phyloP scores from a whole-genome alignment of 805 yeast species.

The Lipomyces chichibuensis region DNA sequence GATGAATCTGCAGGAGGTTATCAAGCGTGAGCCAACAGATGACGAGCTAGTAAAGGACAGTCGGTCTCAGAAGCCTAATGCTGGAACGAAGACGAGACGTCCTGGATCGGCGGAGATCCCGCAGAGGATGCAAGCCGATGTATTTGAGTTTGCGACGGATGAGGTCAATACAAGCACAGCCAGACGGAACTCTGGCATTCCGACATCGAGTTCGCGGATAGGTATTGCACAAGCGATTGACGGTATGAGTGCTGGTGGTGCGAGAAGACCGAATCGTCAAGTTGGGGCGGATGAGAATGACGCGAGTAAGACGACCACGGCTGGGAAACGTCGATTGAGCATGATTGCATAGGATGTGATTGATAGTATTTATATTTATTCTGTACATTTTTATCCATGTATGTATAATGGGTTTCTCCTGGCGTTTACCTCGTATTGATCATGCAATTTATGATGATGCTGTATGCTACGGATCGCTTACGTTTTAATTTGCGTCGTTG shows the following conservation, averaged over 20 bases:
- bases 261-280: not conserved
- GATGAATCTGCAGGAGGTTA: not conserved
- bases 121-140: not conserved
- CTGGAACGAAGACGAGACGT: not conserved
- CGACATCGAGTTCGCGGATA: not conserved
- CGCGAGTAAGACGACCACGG: not conserved
- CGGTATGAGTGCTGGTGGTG: not conserved
- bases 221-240: not conserved
- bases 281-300: not conserved
- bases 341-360: not conserved
- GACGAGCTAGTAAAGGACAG: not conserved
- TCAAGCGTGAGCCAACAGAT: not conserved
- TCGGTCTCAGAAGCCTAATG: not conserved
- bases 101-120: not conserved
- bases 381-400: not conserved
- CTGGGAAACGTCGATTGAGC: not conserved
- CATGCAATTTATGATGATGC: not conserved
- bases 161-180: not conserved
- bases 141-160: not conserved
- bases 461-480: not conserved
- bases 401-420: not conserved
- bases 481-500: not conserved
- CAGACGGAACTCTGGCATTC: not conserved
- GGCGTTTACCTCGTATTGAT: not conserved
- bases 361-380: not conserved